Percentiles rank a stretch among this genome's conserved stretches.
These are phyloP conservation scores for Bryum argenteum DNA, from an alignment of 225 moss, liverwort and hornwort species.

Conservation along the genomic window DNA sequence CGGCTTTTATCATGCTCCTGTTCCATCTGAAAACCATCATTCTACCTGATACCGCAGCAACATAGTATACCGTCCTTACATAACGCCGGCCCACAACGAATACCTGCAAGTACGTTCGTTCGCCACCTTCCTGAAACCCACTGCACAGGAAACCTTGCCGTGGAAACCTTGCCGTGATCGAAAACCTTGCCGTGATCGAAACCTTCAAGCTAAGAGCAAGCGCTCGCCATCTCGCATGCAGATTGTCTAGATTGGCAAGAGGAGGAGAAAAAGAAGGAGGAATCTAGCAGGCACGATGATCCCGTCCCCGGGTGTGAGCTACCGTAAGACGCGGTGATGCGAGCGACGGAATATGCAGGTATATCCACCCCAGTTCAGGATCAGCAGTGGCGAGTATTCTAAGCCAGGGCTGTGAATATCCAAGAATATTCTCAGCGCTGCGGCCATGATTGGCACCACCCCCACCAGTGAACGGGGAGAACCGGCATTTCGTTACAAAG, in stretches of 20 bases:
- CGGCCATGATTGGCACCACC: conserved; percentile 12
- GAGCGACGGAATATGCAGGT: conserved; percentile 18
- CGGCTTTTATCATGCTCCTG: background rate
- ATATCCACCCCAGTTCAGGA: background rate
- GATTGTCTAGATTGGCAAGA: background rate
- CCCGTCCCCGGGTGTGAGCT: conserved; percentile 14
- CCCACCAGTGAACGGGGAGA: no score
- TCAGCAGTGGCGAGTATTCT: background rate
- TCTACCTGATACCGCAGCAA: background rate
- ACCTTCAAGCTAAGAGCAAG: no score
- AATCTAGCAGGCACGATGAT: conserved; percentile 21
- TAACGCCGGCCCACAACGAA: conserved; percentile 5
- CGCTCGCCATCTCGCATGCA: no score
- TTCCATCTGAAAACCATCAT: background rate
- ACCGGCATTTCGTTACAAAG: no score
- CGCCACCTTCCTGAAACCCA: background rate
- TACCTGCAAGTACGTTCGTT: conserved; percentile 21
- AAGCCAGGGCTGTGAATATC: conserved; percentile 6
- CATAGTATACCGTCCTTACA: background rate
- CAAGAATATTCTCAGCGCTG: background rate
- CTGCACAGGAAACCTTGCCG: no score
- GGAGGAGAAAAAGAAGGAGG: background rate
- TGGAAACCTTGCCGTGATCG: no score
- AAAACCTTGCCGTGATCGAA: no score
- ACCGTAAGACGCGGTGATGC: background rate